Percentiles rank a stretch among this genome's conserved stretches.
Conservation (phyloP, 169 alveolate species). For the Plasmodium falciparum region DNA sequence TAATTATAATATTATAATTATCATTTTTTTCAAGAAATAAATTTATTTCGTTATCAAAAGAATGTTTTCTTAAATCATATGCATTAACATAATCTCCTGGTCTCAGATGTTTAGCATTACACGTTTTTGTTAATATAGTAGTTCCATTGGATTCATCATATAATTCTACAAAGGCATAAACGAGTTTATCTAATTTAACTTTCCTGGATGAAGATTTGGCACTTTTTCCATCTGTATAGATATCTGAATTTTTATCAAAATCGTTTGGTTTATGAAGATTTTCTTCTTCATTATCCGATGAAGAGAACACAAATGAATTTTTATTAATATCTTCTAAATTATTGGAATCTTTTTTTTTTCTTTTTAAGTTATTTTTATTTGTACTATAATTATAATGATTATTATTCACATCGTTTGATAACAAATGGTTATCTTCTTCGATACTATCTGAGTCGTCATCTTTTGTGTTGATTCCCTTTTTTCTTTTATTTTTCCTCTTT, state of each 20-base stretch:
- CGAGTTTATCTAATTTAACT: conserved; percentile 63
- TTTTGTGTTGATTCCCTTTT: not conserved
- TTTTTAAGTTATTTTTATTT: conserved; percentile 33
- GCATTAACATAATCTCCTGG: conserved; percentile 78
- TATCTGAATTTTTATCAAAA: not conserved
- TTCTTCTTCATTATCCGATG: not conserved
- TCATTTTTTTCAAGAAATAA: conserved; percentile 54
- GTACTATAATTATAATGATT: not conserved
- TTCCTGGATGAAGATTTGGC: conserved; percentile 62
- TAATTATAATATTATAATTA: conserved; percentile 56
- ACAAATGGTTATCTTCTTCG: too few relatives aligned
- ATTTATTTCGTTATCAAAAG: conserved; percentile 47
- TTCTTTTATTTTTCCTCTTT: not conserved
- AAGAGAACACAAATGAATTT: not conserved
- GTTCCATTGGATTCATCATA: conserved; percentile 69
- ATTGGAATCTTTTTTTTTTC: conserved; percentile 23
- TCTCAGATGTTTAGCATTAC: conserved; percentile 55
- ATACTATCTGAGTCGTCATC: too few relatives aligned
- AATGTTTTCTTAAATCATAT: conserved; percentile 67
- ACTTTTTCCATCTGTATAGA: conserved; percentile 32
- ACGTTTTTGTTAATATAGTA: conserved; percentile 62
- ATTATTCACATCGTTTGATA: not conserved
- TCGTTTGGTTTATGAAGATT: not conserved
- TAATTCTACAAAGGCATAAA: conserved; percentile 61
- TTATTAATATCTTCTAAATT: conserved; percentile 1